These are phyloP conservation scores for Botryotinia convoluta DNA, from an alignment of 2,329 filamentous ascomycete species.

Conservation along the genomic window DNA sequence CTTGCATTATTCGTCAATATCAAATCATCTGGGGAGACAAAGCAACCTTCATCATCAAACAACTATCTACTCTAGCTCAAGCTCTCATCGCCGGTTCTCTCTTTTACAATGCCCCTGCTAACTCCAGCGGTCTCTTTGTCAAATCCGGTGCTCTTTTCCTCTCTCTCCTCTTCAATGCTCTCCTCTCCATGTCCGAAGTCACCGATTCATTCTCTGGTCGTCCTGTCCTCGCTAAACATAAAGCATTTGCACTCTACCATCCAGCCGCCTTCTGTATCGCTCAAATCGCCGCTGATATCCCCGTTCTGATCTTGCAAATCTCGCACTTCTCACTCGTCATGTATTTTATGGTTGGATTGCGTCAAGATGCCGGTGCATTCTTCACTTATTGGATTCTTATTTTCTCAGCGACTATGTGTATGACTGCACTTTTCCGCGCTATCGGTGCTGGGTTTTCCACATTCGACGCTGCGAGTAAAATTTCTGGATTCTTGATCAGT, in stretches of 20 bases:
- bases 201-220: slow-evolving; percentile 60
- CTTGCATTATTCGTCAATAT: slow-evolving; percentile 59
- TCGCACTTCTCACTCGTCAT: slow-evolving; percentile 55
- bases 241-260: slow-evolving; percentile 55
- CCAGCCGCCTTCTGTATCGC: slow-evolving; percentile 58
- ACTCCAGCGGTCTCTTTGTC: slow-evolving; percentile 59
- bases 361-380: slow-evolving; percentile 50
- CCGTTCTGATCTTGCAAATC: slow-evolving; percentile 57
- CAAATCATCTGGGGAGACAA: slow-evolving; percentile 66
- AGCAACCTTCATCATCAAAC: slow-evolving; percentile 61
- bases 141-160: slow-evolving; percentile 66
- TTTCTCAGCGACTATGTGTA: slow-evolving; percentile 45
- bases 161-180: slow-evolving; percentile 58
- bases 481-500: slow-evolving; percentile 50
- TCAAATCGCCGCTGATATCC: slow-evolving; percentile 53
- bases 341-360: slow-evolving; percentile 63
- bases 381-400: slow-evolving; percentile 60
- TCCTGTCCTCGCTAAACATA: slow-evolving; percentile 58
- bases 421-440: slow-evolving; percentile 47
- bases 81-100: slow-evolving; percentile 64
- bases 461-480: slow-evolving; percentile 58
- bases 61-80: slow-evolving; percentile 54
- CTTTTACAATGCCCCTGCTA: slow-evolving; percentile 61
- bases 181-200: slow-evolving; percentile 65
- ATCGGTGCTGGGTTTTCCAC: slow-evolving; percentile 59